Percentiles rank a stretch among this genome's conserved stretches.
These are phyloP conservation scores for Spathaspora girioi DNA, from an alignment of 805 yeast genomes.

Conservation along the genomic window DNA sequence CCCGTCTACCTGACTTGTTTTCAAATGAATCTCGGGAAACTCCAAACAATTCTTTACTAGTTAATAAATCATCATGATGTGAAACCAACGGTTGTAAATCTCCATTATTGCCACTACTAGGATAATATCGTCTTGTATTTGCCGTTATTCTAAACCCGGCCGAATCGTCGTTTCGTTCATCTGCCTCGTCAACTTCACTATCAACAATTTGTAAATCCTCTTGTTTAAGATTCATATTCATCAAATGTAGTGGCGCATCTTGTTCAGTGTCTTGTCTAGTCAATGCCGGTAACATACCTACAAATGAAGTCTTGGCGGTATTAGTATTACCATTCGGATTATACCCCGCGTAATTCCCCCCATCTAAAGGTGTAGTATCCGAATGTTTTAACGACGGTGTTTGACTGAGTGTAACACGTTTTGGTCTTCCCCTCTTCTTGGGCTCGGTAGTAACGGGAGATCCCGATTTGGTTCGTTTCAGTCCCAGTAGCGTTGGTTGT, in stretches of 20 bases:
- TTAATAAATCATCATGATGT: slow-evolving; percentile 31
- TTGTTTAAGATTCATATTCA: slow-evolving; percentile 30
- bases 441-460: slow-evolving; percentile 25
- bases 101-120: slow-evolving; percentile 8
- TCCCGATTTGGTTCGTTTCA: slow-evolving; percentile 9
- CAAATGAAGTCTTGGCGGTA: slow-evolving; percentile 4
- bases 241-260: slow-evolving; percentile 30
- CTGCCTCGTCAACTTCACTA: slow-evolving; percentile 28
- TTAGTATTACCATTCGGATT: slow-evolving; percentile 28
- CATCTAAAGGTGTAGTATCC: slow-evolving; percentile 32
- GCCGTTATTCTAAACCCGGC: slow-evolving; percentile 6
- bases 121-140: slow-evolving; percentile 1
- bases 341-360: slow-evolving; percentile 16
- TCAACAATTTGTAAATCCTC: slow-evolving; percentile 36
- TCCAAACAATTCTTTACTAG: slow-evolving; percentile 39
- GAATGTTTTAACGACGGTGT: slow-evolving; percentile 27
- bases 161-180: slow-evolving; percentile 11
- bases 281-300: slow-evolving; percentile 8
- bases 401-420: slow-evolving; percentile 20
- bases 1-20: slow-evolving; percentile 11
- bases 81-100: slow-evolving; percentile 9
- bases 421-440: slow-evolving; percentile 36
- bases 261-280: slow-evolving; percentile 39
- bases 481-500: slow-evolving; percentile 14
- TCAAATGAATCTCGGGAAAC: slow-evolving; percentile 37